Evolutionary conservation across 495 filamentous ascomycete genomes (phyloP), one percentile per base, ranked within the genome.

Genomic region (Durotheca rogersii): DNA sequence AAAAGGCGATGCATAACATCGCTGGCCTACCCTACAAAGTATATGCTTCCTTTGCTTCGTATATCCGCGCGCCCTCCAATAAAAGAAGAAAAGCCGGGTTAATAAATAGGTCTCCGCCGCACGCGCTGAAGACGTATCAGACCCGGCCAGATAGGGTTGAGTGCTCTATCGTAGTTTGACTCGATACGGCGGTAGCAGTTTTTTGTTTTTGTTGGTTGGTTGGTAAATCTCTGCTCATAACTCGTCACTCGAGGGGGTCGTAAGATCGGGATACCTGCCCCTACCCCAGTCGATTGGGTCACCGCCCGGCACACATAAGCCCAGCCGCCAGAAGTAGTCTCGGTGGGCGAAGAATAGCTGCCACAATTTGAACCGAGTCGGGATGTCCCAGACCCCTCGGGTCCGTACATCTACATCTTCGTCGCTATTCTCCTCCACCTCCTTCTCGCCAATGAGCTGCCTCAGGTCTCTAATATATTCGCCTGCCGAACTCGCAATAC

Each of bases 261-360:
- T 56, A 32, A 44, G 42, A 27, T 46, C 38, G 15, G 58, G 56
- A 47, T 74, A 72, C 54, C 50, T 66, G 19, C 75, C 72, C 47
- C 80, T 69, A 14, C 76, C 79, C 80, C 84, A 85, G 50, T 86
- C 82, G 35, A 71, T 67, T 3, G 84, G 84, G 68, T 90, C 89
- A 1, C 87, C 88, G 3, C 86, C 87, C 2, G 92, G 92, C 4
- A 96, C 73, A 71, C 93, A 98, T 33, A 97, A 69, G 0, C 93
- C 93, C 49, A 98, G 61, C 23, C 93, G 71, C 86, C 90, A 93
- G 66, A 98, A 98, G 63, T 98, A 98, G 69, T 98, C 93, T 42
- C 93, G 75, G 72, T 98, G 93, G 11, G 91, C 86, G 72, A 90
- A 90, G 65, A 96, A 87, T n/a, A 95, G 71, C 71, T 95, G 82